Percentiles rank a stretch among this genome's conserved stretches.
phyloP scores from a whole-genome alignment of 352 stramenopile species.

The Phytophthora pistaciae region DNA sequence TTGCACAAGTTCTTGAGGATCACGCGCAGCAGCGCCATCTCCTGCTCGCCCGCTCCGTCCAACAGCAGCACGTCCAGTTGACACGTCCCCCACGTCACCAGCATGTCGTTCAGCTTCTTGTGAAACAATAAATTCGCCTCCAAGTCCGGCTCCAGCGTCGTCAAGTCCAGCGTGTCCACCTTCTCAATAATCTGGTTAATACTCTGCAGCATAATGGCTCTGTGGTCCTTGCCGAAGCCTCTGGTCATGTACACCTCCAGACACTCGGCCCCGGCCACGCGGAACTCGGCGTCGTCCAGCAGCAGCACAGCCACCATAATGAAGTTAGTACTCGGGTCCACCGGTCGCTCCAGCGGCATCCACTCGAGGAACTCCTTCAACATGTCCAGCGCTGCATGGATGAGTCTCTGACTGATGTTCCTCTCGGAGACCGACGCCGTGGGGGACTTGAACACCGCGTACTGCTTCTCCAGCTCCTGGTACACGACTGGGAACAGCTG shows the following conservation, averaged over 20 bases:
- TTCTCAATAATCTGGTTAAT: slow-evolving; percentile 72
- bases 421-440: slow-evolving; percentile 24
- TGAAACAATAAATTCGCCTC: slow-evolving; percentile 70
- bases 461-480: slow-evolving; percentile 79
- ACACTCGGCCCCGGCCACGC: slow-evolving; percentile 67
- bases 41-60: slow-evolving; percentile 47
- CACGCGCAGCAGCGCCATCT: slow-evolving; percentile 55
- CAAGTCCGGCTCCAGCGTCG: slow-evolving; percentile 50
- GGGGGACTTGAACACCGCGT: slow-evolving; percentile 49
- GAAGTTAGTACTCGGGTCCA: slow-evolving; percentile 65
- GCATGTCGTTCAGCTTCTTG: slow-evolving; percentile 80
- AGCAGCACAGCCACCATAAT: slow-evolving; percentile 71
- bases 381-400: slow-evolving; percentile 74
- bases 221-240: slow-evolving; percentile 76
- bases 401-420: slow-evolving; percentile 56
- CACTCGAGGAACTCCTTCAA: slow-evolving; percentile 87
- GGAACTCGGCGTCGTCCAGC: slow-evolving; percentile 63
- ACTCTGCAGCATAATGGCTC: slow-evolving; percentile 66
- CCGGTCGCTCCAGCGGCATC: slow-evolving; percentile 75
- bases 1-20: slow-evolving; percentile 61
- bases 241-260: slow-evolving; percentile 77
- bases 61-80: slow-evolving; percentile 69
- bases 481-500: slow-evolving; percentile 79
- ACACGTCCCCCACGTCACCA: slow-evolving; percentile 75
- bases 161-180: slow-evolving; percentile 54